Conservation (phyloP, 192 early-diverging fungal species). For the Helicostylum pulchrum region DNA sequence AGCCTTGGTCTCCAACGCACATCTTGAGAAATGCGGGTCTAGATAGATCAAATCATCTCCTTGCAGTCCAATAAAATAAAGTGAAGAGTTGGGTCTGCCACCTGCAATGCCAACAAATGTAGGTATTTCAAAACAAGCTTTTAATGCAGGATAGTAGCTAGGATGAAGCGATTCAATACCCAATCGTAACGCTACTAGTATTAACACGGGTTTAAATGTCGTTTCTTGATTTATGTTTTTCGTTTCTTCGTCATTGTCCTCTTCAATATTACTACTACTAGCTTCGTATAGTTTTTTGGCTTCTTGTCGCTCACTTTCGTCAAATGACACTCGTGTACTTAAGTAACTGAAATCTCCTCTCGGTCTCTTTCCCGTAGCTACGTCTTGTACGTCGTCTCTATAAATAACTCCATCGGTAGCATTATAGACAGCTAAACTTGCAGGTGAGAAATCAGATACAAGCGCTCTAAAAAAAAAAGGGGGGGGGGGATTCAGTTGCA, state of each 20-base stretch:
- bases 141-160: slow-evolving; percentile 72
- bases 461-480: slow-evolving; percentile 48
- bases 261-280: too few relatives aligned
- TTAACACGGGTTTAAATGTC: slow-evolving; percentile 66
- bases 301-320: slow-evolving; percentile 34
- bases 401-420: slow-evolving; percentile 84
- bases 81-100: slow-evolving; percentile 90
- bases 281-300: slow-evolving; percentile 26
- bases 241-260: slow-evolving; percentile 4
- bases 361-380: slow-evolving; percentile 34
- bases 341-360: slow-evolving; percentile 31
- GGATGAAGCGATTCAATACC: slow-evolving; percentile 90
- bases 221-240: neutral
- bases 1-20: slow-evolving; percentile 53
- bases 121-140: slow-evolving; percentile 73
- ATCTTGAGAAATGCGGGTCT: slow-evolving; percentile 88
- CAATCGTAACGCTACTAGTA: slow-evolving; percentile 83
- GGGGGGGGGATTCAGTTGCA: neutral
- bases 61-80: slow-evolving; percentile 90
- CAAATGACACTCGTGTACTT: slow-evolving; percentile 26
- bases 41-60: slow-evolving; percentile 81
- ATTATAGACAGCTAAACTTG: slow-evolving; percentile 67
- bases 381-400: slow-evolving; percentile 61
- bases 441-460: slow-evolving; percentile 51
- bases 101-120: slow-evolving; percentile 91